Percentiles rank a stretch among this genome's conserved stretches.
These are phyloP conservation scores for Tuber brumale DNA, from an alignment of 495 filamentous ascomycete genomes.

Conservation along the genomic window DNA sequence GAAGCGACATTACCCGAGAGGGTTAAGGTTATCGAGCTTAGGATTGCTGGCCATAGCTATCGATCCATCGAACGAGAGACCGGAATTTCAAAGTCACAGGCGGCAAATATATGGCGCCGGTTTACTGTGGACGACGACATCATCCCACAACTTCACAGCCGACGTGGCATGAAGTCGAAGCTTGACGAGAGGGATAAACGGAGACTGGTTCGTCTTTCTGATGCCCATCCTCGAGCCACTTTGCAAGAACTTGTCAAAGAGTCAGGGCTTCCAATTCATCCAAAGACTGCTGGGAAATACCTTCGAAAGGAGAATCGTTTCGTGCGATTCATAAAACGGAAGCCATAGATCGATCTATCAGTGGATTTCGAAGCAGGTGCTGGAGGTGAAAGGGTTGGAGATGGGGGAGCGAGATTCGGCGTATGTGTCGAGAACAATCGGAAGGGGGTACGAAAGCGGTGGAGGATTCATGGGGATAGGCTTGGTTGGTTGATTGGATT, in stretches of 20 bases:
- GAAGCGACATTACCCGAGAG: background rate
- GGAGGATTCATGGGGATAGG: background rate
- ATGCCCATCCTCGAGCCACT: conserved; percentile 7
- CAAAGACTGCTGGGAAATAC: conserved; percentile 8
- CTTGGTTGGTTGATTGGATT: background rate
- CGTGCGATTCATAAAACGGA: background rate
- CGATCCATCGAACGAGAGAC: conserved; percentile 5
- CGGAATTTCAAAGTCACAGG: conserved; percentile 9
- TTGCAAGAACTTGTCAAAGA: conserved; percentile 6
- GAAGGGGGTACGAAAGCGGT: background rate
- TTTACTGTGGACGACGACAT: background rate
- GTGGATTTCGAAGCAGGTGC: background rate
- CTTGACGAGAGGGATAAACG: conserved; percentile 4
- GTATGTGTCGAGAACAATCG: background rate
- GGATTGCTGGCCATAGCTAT: background rate
- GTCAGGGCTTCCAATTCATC: conserved; percentile 1
- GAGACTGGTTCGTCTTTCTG: background rate
- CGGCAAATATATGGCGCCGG: conserved; percentile 7
- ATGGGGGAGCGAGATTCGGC: background rate
- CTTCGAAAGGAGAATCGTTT: conserved; percentile 2
- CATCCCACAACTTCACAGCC: background rate
- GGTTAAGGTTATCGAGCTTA: conserved; percentile 7
- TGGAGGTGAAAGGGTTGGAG: background rate
- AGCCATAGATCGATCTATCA: background rate
- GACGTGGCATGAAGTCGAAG: background rate